Percentiles rank a stretch among this genome's conserved stretches.
Evolutionary conservation across 306 rosid species (phyloP).

Genomic region (Prunus davidiana): DNA sequence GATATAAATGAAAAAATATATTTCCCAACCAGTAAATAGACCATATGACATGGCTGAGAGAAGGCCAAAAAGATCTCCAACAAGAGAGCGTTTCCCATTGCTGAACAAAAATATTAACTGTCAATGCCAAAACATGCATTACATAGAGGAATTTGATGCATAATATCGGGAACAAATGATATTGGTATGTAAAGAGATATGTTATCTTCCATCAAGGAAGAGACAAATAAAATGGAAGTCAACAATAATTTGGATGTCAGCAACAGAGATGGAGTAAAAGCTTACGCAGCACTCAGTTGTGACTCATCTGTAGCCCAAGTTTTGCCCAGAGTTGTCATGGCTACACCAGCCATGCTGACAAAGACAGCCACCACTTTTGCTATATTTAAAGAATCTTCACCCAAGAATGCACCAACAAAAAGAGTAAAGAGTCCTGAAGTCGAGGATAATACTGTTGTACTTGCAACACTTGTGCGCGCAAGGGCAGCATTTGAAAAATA

Average conservation of each 20-base stretch:
- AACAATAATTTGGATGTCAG: conserved; percentile 5
- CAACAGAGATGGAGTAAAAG: conserved; percentile 17
- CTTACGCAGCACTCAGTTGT: conserved; percentile 47
- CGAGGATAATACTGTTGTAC: conserved; percentile 94
- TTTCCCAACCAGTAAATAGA: conserved; percentile 71
- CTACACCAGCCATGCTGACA: conserved; percentile 94
- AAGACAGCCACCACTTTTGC: conserved; percentile 88
- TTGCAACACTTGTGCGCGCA: conserved; percentile 96
- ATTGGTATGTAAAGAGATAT: neutral
- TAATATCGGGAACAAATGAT: neutral
- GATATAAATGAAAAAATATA: neutral
- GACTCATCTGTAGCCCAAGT: conserved; percentile 95
- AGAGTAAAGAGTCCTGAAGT: conserved; percentile 98
- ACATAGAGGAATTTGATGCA: conserved; percentile 30
- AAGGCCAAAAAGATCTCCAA: conserved; percentile 93
- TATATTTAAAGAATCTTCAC: conserved; percentile 78
- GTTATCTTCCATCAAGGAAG: neutral
- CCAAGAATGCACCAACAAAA: conserved; percentile 79
- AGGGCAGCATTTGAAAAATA: conserved; percentile 98
- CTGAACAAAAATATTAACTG: conserved; percentile 59
- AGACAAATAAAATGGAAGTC: conserved; percentile 1
- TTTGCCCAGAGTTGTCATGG: conserved; percentile 90
- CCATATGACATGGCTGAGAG: conserved; percentile 91
- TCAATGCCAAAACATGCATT: conserved; percentile 40
- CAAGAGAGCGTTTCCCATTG: conserved; percentile 66